Base-by-base conservation (phyloP, 2,329 filamentous ascomycete genomes). In the Talaromyces sp. region DNA sequence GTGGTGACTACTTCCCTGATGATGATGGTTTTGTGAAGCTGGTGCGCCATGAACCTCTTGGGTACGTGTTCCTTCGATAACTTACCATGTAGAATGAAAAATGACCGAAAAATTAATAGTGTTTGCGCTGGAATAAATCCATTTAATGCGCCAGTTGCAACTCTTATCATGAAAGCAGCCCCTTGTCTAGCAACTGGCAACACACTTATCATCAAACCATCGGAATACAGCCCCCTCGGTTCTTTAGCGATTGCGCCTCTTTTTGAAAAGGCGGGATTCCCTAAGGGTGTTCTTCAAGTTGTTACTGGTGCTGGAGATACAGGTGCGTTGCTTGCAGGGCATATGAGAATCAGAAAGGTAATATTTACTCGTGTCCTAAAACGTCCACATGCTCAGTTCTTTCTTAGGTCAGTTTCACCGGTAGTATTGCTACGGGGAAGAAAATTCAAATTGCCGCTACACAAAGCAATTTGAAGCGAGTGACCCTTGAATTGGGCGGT, bases 191-290 rank as follows among this genome's bases (percentile, higher is more conserved):
- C 87, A 3, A 85, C 86, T 4, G 87, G 87, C 1, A 89, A 87
- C 70, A 85, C 86, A 1, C 88, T 91, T 83, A 80, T 91, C 12
- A 77, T 82, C 18, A 90, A 89, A 10, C 85, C 85, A 4, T 85
- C 85, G 1, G 86, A 89, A 72, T 83, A 81, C 12, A 82, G 82
- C 0, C 79, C 85, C 27, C 81, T 70, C 18, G 56, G 56, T 12
- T 57, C 56, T 4, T 44, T 57, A 47, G 56, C 56, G 7, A 57
- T 57, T 57, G 56, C 36, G n/a, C 56, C 56, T n/a, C n/a, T 57
- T 5, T 57, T 57, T 47, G 56, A 57, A 47, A 40, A 40, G 18
- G 36, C 56, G 1, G 56, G 56, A 18, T 57, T 57, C 33, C 56
- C 56, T 4, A 57, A 57, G 16, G 56, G 56, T 23, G 56, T 57